Percentiles rank a stretch among this genome's conserved stretches.
phyloP scores from a whole-genome alignment of 371 early-diverging fungal species.

The Mucor circinelloides region DNA sequence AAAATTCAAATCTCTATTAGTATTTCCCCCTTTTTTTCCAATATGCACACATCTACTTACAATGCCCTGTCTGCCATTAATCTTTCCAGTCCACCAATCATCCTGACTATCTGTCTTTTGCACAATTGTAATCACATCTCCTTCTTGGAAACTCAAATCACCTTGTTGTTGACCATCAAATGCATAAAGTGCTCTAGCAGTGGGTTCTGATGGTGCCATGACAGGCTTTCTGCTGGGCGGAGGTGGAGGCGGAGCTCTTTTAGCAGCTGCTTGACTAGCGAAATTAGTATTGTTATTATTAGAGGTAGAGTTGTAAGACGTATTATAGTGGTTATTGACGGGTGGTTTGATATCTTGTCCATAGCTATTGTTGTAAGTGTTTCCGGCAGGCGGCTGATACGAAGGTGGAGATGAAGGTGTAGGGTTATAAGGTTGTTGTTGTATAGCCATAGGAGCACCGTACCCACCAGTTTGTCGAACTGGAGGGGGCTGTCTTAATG shows the following conservation, averaged over 20 bases:
- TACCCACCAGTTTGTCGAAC: slow-evolving; percentile 18
- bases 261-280: slow-evolving; percentile 10
- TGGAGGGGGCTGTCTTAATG: slow-evolving; percentile 37
- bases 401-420: neutral
- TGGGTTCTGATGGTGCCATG: slow-evolving; percentile 24
- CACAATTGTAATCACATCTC: slow-evolving; percentile 74
- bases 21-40: no score
- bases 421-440: neutral
- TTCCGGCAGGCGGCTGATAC: neutral
- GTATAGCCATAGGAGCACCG: slow-evolving; percentile 18
- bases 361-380: slow-evolving; percentile 6
- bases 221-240: slow-evolving; percentile 42
- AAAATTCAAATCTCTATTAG: neutral
- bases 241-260: slow-evolving; percentile 47
- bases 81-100: slow-evolving; percentile 86
- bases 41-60: slow-evolving; percentile 35
- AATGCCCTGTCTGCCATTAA: slow-evolving; percentile 65
- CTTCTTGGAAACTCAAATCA: slow-evolving; percentile 77
- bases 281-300: neutral
- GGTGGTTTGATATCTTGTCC: slow-evolving; percentile 14
- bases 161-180: slow-evolving; percentile 74
- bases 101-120: slow-evolving; percentile 70
- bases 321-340: neutral
- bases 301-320: neutral
- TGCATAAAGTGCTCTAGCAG: slow-evolving; percentile 74